Base-by-base conservation (phyloP, 495 filamentous ascomycete species). In the Pseudoneurospora amorphoporcata region DNA sequence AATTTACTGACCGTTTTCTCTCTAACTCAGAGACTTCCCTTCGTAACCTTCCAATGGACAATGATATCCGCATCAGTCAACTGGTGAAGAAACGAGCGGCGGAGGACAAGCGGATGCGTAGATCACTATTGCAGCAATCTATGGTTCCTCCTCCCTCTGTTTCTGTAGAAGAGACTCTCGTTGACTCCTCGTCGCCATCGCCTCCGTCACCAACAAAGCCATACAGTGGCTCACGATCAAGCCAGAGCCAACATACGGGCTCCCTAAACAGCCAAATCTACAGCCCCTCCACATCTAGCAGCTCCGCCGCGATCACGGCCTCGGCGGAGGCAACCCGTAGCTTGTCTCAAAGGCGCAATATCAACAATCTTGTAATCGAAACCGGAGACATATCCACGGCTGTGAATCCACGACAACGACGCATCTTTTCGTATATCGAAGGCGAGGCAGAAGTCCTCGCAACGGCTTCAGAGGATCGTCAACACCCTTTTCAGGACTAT, bases 41-140 rank as follows among this genome's bases (percentile, higher is more conserved):
- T 23, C 12, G 29, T 35, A 32, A 35, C 32, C 23, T 37, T 37
- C 53, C 53, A 8, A 5, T 65, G 29, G 14, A 70, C 0, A 73
- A 73, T 16, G 77, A 78, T 65, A 69, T 75, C 4, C 35, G 71
- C 14, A 40, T 77, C 39, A 77, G 75, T 68, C 74, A 74, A 4
- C 29, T 75, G 17, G n/a, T 78, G 1, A 74, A 75, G 70, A 41
- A 45, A 35, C 77, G 73, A 42, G 74, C 73, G 53, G 70, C 29
- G 23, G 72, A 77, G 17, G 71, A 76, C 42, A 43, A 39, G 40
- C 12, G 43, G 39, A 23, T 12, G 32, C 42, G 8, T 58, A 58
- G 42, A 29, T 65, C 53, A 65, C 53, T 16, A 35, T 65, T 65
- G 29, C 53, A 61, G 29, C 53, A 35, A 16, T 61, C 29, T 65